Percentiles rank a stretch among this genome's conserved stretches.
These are phyloP conservation scores for Alopecurus myosuroides DNA, from an alignment of 176 grass and related monocot species.

Conservation along the genomic window DNA sequence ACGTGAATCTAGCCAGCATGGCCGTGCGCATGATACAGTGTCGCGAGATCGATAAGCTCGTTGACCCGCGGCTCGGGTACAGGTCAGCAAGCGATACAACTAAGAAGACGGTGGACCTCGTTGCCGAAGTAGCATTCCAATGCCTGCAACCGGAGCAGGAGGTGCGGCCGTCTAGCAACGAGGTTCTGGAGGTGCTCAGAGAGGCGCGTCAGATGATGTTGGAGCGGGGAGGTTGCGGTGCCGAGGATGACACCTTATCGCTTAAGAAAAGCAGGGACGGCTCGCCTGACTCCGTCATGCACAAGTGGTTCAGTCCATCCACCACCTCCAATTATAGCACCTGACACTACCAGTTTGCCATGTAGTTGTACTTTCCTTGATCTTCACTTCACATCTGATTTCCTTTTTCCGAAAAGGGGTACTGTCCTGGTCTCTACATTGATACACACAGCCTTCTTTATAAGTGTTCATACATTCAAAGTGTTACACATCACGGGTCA, in stretches of 20 bases:
- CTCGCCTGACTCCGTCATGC: constrained; percentile 39
- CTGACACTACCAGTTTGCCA: neutral
- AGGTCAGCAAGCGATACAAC: neutral
- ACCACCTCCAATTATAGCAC: constrained; percentile 29
- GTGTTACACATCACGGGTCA: too few species aligned
- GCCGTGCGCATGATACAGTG: constrained; percentile 43
- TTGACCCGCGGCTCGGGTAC: constrained; percentile 35
- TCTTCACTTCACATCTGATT: too few species aligned
- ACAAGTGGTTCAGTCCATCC: constrained; percentile 35
- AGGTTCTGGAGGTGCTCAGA: constrained; percentile 32
- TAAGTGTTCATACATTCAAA: too few species aligned
- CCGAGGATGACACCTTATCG: neutral
- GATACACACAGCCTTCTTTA: too few species aligned
- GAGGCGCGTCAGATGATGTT: constrained; percentile 4
- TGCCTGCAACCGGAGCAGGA: constrained; percentile 55
- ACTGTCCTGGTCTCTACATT: too few species aligned
- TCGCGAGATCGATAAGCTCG: constrained; percentile 26
- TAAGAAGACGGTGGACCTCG: constrained; percentile 20
- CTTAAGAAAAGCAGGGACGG: constrained; percentile 27
- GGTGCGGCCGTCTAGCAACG: constrained; percentile 31
- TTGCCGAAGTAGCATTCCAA: constrained; percentile 45
- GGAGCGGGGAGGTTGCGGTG: neutral
- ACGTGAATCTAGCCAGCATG: constrained; percentile 47
- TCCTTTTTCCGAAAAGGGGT: too few species aligned
- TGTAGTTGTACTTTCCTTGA: too few species aligned